Base-by-base conservation (phyloP, 805 yeast genomes). In the Wickerhamiella hasegawae region DNA sequence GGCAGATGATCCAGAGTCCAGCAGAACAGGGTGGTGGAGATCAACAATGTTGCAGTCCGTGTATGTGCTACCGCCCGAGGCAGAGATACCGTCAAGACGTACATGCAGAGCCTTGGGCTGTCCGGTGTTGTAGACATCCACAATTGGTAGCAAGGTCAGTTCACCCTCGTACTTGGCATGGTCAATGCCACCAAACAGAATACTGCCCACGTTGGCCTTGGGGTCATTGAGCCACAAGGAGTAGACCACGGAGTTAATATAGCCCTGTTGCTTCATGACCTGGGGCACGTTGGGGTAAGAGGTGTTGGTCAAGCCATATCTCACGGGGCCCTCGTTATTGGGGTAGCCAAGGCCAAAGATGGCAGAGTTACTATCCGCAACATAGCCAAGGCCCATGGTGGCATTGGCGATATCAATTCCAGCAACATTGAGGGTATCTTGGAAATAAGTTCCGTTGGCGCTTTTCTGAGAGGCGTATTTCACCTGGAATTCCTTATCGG, bases 271-370 rank as follows among this genome's bases (percentile, higher is more conserved):
- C 35, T 66, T 73, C 62, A 81, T 53, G 36, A 67, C 65, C 24
- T 62, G 43, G 0, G 92, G 90, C 34, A 80, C 54, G 51, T 81
- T 81, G 34, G 66, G 62, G 54, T 80, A 80, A 20, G 39, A 36
- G 37, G 21, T 34, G 34, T 28, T 33, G 26, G 35, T 35, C 8
- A 10, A 11, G n/a, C 20, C 31, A 14, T 37, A 32, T 34, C 6
- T 5, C n/a, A 28, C 31, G 20, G 31, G 6, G 31, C 20, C 14
- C n/a, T 28, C 31, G 18, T 20, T 22, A 18, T 33, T 11, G 5
- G 6, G 18, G 12, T 18, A 21, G n/a, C 38, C 27, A 10, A 34
- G 31, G 31, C 30, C 36, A 37, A 79, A 84, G 5, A 28, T 5
- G 4, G 15, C 20, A 14, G 6, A 14, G 15, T 10, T 28, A 15